Conservation (phyloP, 352 stramenopile genomes). For the Elongisporangium prolatum region DNA sequence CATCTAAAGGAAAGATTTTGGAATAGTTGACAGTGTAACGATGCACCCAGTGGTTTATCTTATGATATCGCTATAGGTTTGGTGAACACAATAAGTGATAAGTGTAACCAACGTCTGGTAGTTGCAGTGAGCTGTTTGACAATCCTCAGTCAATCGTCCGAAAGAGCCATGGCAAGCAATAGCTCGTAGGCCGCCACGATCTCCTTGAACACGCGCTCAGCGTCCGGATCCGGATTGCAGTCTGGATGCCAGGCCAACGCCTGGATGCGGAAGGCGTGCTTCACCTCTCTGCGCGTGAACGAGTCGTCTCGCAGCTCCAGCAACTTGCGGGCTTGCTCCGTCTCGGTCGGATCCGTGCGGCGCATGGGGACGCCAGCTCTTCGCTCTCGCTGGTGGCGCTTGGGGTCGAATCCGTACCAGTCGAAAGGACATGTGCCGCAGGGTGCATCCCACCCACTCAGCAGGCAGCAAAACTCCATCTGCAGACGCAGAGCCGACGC, state of each 20-base stretch:
- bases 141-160: slow-evolving; percentile 2
- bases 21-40: too few relatives aligned
- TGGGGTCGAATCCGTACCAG: slow-evolving; percentile 58
- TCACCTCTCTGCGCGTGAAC: slow-evolving; percentile 25
- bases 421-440: slow-evolving; percentile 64
- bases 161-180: slow-evolving; percentile 22
- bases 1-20: too few relatives aligned
- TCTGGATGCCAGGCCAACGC: slow-evolving; percentile 92
- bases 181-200: slow-evolving; percentile 88
- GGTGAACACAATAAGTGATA: too few relatives aligned
- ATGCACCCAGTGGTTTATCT: too few relatives aligned
- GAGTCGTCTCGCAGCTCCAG: slow-evolving; percentile 43
- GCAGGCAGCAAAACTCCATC: slow-evolving; percentile 66
- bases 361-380: slow-evolving; percentile 9
- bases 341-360: slow-evolving; percentile 16
- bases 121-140: too few relatives aligned
- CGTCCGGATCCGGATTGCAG: slow-evolving; percentile 79
- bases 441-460: slow-evolving; percentile 57
- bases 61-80: too few relatives aligned
- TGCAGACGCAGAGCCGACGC: slow-evolving; percentile 25
- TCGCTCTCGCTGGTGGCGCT: slow-evolving; percentile 10
- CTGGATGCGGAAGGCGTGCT: slow-evolving; percentile 54
- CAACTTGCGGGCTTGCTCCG: slow-evolving; percentile 8
- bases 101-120: too few relatives aligned
- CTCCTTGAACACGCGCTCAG: slow-evolving; percentile 80